A percentile compares a stretch with the other conserved stretches of the same genome.
These are phyloP conservation scores for Flaveria brownii DNA, from an alignment of 129 eudicot species.

Conservation along the genomic window DNA sequence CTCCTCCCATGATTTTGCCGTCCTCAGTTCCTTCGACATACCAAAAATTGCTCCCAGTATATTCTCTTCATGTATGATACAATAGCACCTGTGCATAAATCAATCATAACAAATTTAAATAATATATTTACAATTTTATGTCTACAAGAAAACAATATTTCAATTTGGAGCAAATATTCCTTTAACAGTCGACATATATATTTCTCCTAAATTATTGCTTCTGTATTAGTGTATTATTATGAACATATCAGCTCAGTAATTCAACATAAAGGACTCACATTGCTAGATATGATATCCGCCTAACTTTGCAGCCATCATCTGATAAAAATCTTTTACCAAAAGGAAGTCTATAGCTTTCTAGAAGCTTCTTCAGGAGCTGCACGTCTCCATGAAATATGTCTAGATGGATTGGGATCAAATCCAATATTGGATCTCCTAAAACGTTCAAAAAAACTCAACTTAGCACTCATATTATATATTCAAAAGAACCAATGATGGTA, in stretches of 20 bases:
- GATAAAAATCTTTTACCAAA: constrained; percentile 40
- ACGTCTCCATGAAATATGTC: constrained; percentile 81
- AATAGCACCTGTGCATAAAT: constrained; percentile 65
- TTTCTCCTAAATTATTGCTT: too few species aligned
- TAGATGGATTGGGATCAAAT: constrained; percentile 72
- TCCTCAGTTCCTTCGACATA: constrained; percentile 63
- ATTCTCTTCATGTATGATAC: constrained; percentile 88
- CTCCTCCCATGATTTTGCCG: constrained; percentile 79
- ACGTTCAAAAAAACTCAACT: neutral
- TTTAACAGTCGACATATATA: neutral
- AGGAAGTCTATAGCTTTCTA: constrained; percentile 73
- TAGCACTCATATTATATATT: neutral
- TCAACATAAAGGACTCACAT: constrained; percentile 56
- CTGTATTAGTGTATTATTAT: too few species aligned
- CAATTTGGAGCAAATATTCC: neutral
- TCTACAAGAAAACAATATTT: neutral
- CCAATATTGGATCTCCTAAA: constrained; percentile 84
- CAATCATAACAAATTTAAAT: too few species aligned
- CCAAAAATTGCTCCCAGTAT: constrained; percentile 85
- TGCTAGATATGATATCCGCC: constrained; percentile 64
- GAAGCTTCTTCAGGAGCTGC: constrained; percentile 58
- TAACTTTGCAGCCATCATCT: constrained; percentile 32
- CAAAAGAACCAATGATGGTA: neutral
- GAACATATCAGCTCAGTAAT: neutral
- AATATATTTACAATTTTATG: neutral